phyloP scores from a whole-genome alignment of 2,329 filamentous ascomycete genomes.

The Curvularia hawaiiensis region DNA sequence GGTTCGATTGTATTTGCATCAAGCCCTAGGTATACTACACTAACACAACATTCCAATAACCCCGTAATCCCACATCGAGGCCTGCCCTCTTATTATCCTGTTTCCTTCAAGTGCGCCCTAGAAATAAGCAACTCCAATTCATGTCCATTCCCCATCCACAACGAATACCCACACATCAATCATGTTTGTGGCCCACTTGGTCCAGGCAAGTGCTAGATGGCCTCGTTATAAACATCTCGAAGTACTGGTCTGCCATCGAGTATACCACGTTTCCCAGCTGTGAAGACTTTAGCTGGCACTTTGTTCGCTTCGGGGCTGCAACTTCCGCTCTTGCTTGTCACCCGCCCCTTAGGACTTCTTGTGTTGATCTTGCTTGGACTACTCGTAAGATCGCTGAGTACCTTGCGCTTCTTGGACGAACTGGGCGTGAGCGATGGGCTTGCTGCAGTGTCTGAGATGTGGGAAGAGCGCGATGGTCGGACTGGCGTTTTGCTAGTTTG shows the following conservation, averaged over 20 bases:
- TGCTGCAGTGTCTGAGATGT: neutral
- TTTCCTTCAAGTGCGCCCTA: neutral
- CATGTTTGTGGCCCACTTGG: neutral
- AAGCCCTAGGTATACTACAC: neutral
- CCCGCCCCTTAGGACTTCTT: slow-evolving; percentile 24
- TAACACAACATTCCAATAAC: neutral
- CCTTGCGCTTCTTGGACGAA: slow-evolving; percentile 43
- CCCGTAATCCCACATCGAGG: neutral
- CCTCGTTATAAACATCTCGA: slow-evolving; percentile 75
- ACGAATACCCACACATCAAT: neutral
- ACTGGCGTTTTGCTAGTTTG: slow-evolving; percentile 28
- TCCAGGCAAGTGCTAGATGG: slow-evolving; percentile 11
- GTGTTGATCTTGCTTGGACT: slow-evolving; percentile 16
- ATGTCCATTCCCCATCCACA: neutral
- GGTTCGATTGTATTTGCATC: neutral
- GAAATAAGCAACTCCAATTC: neutral
- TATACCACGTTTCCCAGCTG: slow-evolving; percentile 60
- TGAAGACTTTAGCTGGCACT: slow-evolving; percentile 64
- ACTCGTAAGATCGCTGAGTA: slow-evolving; percentile 31
- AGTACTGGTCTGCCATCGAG: slow-evolving; percentile 71
- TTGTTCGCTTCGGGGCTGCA: slow-evolving; percentile 47
- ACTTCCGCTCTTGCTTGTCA: slow-evolving; percentile 25
- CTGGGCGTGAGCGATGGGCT: slow-evolving; percentile 25
- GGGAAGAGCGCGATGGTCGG: slow-evolving; percentile 1
- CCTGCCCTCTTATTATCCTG: neutral